Evolutionary conservation across 169 alveolate genomes (phyloP).

Genomic region (Plasmodium sp.): DNA sequence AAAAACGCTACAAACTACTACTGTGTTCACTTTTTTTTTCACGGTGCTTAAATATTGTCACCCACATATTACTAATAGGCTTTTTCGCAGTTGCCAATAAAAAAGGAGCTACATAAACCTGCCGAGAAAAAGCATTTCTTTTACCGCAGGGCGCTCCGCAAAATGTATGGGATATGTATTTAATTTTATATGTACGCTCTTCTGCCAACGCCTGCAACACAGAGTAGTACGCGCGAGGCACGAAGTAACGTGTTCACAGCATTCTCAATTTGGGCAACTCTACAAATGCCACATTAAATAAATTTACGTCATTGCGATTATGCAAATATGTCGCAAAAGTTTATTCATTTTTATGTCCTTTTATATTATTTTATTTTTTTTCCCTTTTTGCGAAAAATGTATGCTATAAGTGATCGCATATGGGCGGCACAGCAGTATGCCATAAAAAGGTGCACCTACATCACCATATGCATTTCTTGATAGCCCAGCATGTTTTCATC

Average conservation of each 20-base stretch:
- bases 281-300: background rate
- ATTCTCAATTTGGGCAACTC: background rate
- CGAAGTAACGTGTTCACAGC: background rate
- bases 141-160: background rate
- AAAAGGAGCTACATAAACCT: background rate
- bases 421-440: background rate
- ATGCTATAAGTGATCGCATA: background rate
- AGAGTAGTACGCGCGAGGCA: background rate
- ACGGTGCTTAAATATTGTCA: background rate
- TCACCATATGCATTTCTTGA: conserved; percentile 18
- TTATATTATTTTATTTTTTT: background rate
- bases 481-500: background rate
- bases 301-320: background rate
- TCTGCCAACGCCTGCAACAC: background rate
- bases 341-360: background rate
- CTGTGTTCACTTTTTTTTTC: background rate
- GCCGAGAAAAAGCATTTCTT: background rate
- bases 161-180: background rate
- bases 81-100: background rate
- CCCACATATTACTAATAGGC: background rate
- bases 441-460: conserved; percentile 68
- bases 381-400: background rate
- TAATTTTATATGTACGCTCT: background rate
- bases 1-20: background rate
- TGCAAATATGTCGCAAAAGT: background rate